These are phyloP conservation scores for Brettanomyces naardenensis DNA, from an alignment of 805 yeast genomes.

Conservation along the genomic window DNA sequence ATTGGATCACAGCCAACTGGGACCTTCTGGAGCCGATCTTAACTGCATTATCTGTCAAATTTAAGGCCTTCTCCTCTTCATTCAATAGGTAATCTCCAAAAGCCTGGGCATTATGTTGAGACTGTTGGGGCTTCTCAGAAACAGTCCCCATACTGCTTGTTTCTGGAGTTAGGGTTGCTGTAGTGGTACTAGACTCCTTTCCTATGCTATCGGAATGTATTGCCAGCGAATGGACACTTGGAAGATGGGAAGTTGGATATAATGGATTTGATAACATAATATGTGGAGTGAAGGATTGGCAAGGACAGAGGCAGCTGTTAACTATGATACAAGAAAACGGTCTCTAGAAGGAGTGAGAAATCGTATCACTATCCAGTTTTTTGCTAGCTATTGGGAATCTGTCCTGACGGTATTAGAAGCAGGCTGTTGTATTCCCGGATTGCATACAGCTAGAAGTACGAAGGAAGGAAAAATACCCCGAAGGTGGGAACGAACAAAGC, in stretches of 20 bases:
- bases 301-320: no score
- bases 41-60: conserved; percentile 10
- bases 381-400: no score
- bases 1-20: conserved; percentile 78
- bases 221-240: not conserved
- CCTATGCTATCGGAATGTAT: not conserved
- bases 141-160: not conserved
- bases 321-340: no score
- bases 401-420: no score
- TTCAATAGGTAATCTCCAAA: conserved; percentile 2
- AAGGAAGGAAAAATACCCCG: no score
- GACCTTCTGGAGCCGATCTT: conserved; percentile 87
- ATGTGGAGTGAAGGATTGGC: no score
- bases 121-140: conserved; percentile 1
- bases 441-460: no score
- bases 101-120: not conserved
- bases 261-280: conserved; percentile 4
- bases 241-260: not conserved
- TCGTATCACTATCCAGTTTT: no score
- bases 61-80: conserved; percentile 1
- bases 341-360: no score
- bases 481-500: no score
- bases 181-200: not conserved
- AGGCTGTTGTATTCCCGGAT: no score
- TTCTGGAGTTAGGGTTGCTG: not conserved